These are phyloP conservation scores for Dalbergia cochinchinensis DNA, from an alignment of 306 rosid species.

Conservation along the genomic window DNA sequence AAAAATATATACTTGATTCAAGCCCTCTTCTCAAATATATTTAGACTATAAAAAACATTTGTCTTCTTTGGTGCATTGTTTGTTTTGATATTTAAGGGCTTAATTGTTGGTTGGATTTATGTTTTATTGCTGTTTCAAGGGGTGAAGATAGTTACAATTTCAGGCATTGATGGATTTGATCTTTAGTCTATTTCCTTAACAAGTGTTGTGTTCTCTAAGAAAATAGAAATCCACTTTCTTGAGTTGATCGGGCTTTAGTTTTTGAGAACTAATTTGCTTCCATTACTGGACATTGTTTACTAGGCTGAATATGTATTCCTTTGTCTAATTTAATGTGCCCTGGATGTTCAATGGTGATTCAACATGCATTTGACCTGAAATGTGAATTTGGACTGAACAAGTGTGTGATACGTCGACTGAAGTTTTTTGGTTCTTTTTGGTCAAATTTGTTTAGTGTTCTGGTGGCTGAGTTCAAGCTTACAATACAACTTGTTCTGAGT, in stretches of 20 bases:
- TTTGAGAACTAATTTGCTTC: constrained; percentile 8
- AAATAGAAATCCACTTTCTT: constrained; percentile 7
- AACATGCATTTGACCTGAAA: constrained; percentile 19
- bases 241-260: neutral
- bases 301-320: constrained; percentile 20
- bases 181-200: neutral
- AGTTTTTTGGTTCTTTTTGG: neutral
- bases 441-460: neutral
- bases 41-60: no score
- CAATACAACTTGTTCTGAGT: neutral
- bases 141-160: neutral
- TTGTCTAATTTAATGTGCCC: neutral
- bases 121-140: neutral
- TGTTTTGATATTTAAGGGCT: constrained; percentile 25
- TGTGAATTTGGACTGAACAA: constrained; percentile 27
- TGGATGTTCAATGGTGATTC: constrained; percentile 5
- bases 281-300: constrained; percentile 2
- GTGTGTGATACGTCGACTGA: neutral
- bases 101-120: constrained; percentile 7
- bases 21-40: no score
- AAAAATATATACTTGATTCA: no score
- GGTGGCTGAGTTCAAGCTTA: neutral
- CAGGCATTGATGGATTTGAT: neutral
- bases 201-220: constrained; percentile 15
- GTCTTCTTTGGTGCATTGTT: constrained; percentile 1